Conservation (phyloP, 2,329 filamentous ascomycete genomes). For the Aspergillus fumigatiaffinis region DNA sequence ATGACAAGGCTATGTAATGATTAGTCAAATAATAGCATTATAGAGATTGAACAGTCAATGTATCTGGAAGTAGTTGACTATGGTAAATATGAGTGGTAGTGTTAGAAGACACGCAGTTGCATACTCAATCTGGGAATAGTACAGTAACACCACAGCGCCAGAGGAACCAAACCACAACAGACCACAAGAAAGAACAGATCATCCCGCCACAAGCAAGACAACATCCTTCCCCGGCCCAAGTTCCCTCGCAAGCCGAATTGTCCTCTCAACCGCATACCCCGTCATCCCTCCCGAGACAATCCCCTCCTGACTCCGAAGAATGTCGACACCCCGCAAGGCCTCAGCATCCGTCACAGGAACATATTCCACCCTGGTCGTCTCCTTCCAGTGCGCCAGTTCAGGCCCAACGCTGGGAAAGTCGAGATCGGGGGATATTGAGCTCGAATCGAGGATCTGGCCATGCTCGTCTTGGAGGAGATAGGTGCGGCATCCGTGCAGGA, state of each 20-base stretch:
- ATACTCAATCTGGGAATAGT: not conserved
- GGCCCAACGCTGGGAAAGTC: constrained; percentile 95
- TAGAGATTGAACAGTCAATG: not conserved
- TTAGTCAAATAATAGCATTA: not conserved
- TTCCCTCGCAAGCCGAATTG: constrained; percentile 80
- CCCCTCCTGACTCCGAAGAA: constrained; percentile 81
- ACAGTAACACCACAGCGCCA: not conserved
- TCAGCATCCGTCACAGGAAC: constrained; percentile 85
- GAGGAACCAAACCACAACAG: not conserved
- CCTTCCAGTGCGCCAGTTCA: constrained; percentile 86
- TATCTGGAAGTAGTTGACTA: not conserved
- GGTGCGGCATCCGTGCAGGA: constrained; percentile 89
- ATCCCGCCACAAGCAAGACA: constrained; percentile 54
- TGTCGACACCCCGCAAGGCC: constrained; percentile 77
- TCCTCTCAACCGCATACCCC: constrained; percentile 83
- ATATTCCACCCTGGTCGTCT: constrained; percentile 76
- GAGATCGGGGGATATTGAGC: constrained; percentile 87
- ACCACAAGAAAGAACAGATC: not conserved
- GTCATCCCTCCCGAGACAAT: constrained; percentile 94
- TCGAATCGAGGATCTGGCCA: constrained; percentile 85
- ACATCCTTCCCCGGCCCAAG: constrained; percentile 81
- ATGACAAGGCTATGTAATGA: constrained; percentile 12
- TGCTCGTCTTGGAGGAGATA: constrained; percentile 87
- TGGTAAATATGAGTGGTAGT: too few species aligned
- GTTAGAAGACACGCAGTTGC: too few species aligned